Conservation (phyloP, 2,329 filamentous ascomycete genomes). For the Pseudogymnoascus sp. region DNA sequence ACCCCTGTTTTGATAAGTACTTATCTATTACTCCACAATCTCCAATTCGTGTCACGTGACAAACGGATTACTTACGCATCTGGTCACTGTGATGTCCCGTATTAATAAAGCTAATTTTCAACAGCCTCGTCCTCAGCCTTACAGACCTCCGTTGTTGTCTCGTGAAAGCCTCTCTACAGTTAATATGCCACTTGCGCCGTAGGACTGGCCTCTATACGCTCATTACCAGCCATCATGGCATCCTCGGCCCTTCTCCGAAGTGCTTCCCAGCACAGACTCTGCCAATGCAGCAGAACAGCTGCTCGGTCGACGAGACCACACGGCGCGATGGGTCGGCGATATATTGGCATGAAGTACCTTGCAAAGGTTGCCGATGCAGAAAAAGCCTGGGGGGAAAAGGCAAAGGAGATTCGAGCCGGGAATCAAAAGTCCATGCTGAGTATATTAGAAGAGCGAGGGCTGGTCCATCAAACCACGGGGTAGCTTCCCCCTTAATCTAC, state of each 20-base stretch:
- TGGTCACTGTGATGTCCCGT: neutral
- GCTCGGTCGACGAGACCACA: slow-evolving; percentile 19
- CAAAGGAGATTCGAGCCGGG: slow-evolving; percentile 42
- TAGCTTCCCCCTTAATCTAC: slow-evolving; percentile 34
- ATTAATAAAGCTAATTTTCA: slow-evolving; percentile 6
- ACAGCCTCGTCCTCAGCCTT: slow-evolving; percentile 7
- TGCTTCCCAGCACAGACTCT: slow-evolving; percentile 19
- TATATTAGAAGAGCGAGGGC: slow-evolving; percentile 62
- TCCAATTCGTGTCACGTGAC: neutral
- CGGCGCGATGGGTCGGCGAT: slow-evolving; percentile 19
- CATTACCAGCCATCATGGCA: slow-evolving; percentile 22
- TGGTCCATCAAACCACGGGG: slow-evolving; percentile 68
- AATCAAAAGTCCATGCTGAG: slow-evolving; percentile 50
- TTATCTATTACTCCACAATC: neutral
- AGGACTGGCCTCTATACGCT: slow-evolving; percentile 2
- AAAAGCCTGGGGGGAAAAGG: slow-evolving; percentile 40
- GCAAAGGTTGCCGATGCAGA: slow-evolving; percentile 26
- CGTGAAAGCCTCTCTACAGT: neutral
- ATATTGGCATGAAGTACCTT: slow-evolving; percentile 31
- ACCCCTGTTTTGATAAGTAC: neutral
- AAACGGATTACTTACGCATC: neutral
- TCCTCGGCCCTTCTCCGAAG: slow-evolving; percentile 22
- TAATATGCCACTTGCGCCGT: slow-evolving; percentile 1
- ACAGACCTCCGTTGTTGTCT: neutral
- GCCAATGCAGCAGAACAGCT: slow-evolving; percentile 27